Percentiles rank a stretch among this genome's conserved stretches.
Conservation (phyloP, 2,329 filamentous ascomycete species). For the Penicillium aurantiogriseum region DNA sequence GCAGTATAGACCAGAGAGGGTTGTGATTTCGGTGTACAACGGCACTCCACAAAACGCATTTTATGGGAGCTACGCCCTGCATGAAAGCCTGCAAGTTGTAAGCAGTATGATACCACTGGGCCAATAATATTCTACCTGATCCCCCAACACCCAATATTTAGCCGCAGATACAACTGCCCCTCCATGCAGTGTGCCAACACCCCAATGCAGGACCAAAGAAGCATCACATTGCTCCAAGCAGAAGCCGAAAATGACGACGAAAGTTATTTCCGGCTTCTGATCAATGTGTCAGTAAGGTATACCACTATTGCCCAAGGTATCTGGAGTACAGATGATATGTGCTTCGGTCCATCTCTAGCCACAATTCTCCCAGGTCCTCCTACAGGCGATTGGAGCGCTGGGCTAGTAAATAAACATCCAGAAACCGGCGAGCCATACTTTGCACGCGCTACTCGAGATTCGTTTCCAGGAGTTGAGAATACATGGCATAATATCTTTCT, state of each 20-base stretch:
- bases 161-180: not conserved
- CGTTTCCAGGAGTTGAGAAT: slow-evolving; percentile 21
- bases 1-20: not conserved
- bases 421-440: slow-evolving; percentile 22
- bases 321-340: slow-evolving; percentile 29
- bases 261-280: not conserved
- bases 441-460: slow-evolving; percentile 11
- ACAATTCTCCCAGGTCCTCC: slow-evolving; percentile 24
- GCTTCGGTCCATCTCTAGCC: slow-evolving; percentile 29
- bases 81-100: not conserved
- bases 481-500: slow-evolving; percentile 23
- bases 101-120: not conserved
- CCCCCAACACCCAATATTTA: not conserved
- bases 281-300: slow-evolving; percentile 26
- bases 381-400: slow-evolving; percentile 34
- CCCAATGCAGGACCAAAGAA: not conserved
- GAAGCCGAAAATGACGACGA: not conserved
- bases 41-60: not conserved
- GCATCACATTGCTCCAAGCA: not conserved
- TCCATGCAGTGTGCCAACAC: not conserved
- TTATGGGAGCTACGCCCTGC: not conserved
- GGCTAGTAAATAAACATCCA: slow-evolving; percentile 19
- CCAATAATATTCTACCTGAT: not conserved
- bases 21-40: not conserved
- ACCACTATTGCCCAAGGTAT: slow-evolving; percentile 28